Evolutionary conservation across 2,329 filamentous ascomycete genomes (phyloP), one percentile per base, ranked within the genome.

Genomic region (Alternaria sp.): DNA sequence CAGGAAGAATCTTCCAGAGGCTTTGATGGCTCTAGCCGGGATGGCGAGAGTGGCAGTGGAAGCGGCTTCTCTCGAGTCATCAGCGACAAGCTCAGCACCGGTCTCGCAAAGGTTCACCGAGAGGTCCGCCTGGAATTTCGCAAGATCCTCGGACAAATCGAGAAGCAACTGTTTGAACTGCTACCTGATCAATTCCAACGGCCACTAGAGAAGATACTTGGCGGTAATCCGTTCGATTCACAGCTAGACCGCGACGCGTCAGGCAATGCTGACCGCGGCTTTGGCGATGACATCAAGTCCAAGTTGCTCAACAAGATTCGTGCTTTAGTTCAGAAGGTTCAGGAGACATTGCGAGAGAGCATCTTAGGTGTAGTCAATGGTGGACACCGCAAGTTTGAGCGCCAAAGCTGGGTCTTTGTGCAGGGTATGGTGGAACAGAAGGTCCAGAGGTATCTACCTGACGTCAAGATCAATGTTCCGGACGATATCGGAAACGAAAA

Each of bases 401-500:
- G 63, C 10, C 63, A 74, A 44, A 74, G 72, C 58, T 74, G 72
- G 72, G 64, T 73, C 18, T 74, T 74, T 20, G 72, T 74, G 32
- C 72, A 74, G 38, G 53, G 57, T n/a, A 74, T 70, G 54, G 72
- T 74, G 10, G 72, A 74, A 59, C 67, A 73, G 45, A 74, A 74
- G 56, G 67, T 74, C 3, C 72, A 74, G 44, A 65, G 58, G 25
- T 74, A 74, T 30, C 60, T 74, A 2, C 72, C 72, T 7, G 68
- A 74, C 32, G 72, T 74, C 12, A 71, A 74, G 58, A 74, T 74
- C 51, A 62, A 60, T 5, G 71, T 74, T 0, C 71, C 70, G 22
- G 72, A 74, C 43, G 72, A 74, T 20, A 74, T 74, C 46, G 72
- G 72, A 27, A 73, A 74, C 44, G 72, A 74, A 32, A 66, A 67